Evolutionary conservation across 225 moss, liverwort and hornwort genomes (phyloP), one percentile per base, ranked within the genome.

Genomic region (Ulota crispa): DNA sequence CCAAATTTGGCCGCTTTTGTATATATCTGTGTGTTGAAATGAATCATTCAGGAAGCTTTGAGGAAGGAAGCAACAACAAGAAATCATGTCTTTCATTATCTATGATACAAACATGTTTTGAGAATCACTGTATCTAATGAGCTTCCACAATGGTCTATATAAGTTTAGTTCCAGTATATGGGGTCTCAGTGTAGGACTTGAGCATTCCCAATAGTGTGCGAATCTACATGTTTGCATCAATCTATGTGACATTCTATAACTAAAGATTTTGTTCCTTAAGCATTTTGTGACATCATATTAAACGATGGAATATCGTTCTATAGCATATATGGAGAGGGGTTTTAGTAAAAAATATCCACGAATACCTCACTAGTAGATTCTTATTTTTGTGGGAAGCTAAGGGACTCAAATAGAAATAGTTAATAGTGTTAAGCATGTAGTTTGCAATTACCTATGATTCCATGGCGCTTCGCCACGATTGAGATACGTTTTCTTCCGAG

Each of bases 401-500:
- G 30, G 14, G 9, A 45, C 9, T 1, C 21, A 8, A 9, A 0
- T 30, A 45, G 3, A 27, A 26, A 19, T 14, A 62, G 43, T 28
- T 62, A 0, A 28, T 42, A 13, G 42, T 61, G 27, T 42, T 42
- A 64, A 15, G 20, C 13, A 50, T 4, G 19, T 61, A 4, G 28
- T 26, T 64, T 42, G 31, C 5, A 0, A 37, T 36, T 78, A 88
- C 85, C 6, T 80, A 4, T 83, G 15, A 78, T 83, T 68, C 86
- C 83, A 86, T 32, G 79, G 88, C 2, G 83, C 79, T 80, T 90
- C 88, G 19, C 90, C 90, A 3, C 86, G 86, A 70, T 5, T n/a
- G 0, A 90, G 88, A 16, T 83, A 90, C 2, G n/a, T 34, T 28
- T 64, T 86, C 63, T 79, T 84, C 3, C 5, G 79, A 4, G 84